Evolutionary conservation across 2,329 filamentous ascomycete genomes (phyloP).

Genomic region (Nothomitra cinnamomea): DNA sequence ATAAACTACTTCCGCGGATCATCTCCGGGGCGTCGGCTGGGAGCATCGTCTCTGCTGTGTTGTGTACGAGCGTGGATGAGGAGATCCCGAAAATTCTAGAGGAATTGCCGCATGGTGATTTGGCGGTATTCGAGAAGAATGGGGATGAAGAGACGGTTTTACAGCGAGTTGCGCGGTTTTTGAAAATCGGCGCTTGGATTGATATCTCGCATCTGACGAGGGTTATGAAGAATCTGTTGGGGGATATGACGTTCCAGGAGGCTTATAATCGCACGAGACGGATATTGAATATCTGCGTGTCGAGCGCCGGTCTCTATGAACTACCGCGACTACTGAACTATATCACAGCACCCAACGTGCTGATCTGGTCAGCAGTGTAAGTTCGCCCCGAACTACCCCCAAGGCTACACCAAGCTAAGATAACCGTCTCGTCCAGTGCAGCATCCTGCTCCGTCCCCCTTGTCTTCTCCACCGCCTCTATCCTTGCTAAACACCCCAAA

Average conservation of each 20-base stretch:
- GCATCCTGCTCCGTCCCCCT: slow-evolving; percentile 86
- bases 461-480: slow-evolving; percentile 60
- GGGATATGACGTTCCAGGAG: slow-evolving; percentile 88
- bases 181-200: slow-evolving; percentile 71
- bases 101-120: slow-evolving; percentile 60
- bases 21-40: slow-evolving; percentile 79
- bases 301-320: slow-evolving; percentile 73
- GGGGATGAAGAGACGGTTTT: slow-evolving; percentile 43
- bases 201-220: slow-evolving; percentile 67
- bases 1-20: slow-evolving; percentile 61
- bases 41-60: slow-evolving; percentile 66
- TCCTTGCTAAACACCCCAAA: slow-evolving; percentile 70
- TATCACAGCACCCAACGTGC: slow-evolving; percentile 79
- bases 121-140: slow-evolving; percentile 59
- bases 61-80: slow-evolving; percentile 62
- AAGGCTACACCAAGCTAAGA: no score
- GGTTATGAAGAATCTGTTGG: slow-evolving; percentile 66
- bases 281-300: slow-evolving; percentile 88
- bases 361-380: slow-evolving; percentile 86
- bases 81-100: slow-evolving; percentile 55
- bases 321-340: slow-evolving; percentile 80
- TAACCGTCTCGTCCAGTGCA: slow-evolving; percentile 32
- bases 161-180: slow-evolving; percentile 50
- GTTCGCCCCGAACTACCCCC: slow-evolving; percentile 14
- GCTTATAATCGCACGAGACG: slow-evolving; percentile 87